Percentiles rank a stretch among this genome's conserved stretches.
phyloP scores from a whole-genome alignment of 2,329 filamentous ascomycete genomes.

The Ophiostoma populinum region DNA sequence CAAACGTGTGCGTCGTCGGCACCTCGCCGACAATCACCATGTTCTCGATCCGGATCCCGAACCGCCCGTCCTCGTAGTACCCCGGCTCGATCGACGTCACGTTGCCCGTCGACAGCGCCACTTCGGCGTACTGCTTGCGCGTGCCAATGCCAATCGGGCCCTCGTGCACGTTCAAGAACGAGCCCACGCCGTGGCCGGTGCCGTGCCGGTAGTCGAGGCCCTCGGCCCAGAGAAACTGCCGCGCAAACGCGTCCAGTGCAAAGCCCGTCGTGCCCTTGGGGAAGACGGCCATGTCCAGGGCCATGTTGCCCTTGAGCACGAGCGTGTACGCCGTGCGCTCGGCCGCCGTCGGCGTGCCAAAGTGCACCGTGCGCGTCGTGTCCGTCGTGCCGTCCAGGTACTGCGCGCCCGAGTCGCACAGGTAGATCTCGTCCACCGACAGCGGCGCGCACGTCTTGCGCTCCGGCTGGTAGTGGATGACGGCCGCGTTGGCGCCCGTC shows the following conservation, averaged over 20 bases:
- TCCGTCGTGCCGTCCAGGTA: conserved; percentile 93
- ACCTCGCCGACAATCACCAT: conserved; percentile 79
- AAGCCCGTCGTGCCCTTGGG: conserved; percentile 92
- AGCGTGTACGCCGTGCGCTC: conserved; percentile 86
- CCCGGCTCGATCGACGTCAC: conserved; percentile 93
- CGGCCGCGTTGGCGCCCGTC: conserved; percentile 69
- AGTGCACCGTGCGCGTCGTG: conserved; percentile 84
- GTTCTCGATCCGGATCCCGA: conserved; percentile 94
- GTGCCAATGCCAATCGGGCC: conserved; percentile 94
- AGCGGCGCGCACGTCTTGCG: conserved; percentile 65
- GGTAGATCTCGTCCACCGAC: conserved; percentile 71
- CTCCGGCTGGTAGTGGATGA: conserved; percentile 92
- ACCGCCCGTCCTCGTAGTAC: conserved; percentile 90
- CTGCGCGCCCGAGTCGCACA: conserved; percentile 96
- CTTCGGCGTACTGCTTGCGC: conserved; percentile 77
- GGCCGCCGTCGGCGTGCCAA: conserved; percentile 64
- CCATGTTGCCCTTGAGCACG: conserved; percentile 87
- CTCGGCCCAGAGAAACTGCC: conserved; percentile 80
- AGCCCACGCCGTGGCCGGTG: conserved; percentile 89
- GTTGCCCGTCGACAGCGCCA: conserved; percentile 77
- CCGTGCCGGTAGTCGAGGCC: conserved; percentile 93
- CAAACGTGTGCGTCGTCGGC: conserved; percentile 75
- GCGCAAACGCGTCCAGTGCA: conserved; percentile 71
- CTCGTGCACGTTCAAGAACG: conserved; percentile 92
- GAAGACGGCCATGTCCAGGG: conserved; percentile 70